phyloP scores from a whole-genome alignment of 2,329 filamentous ascomycete species.

The Diaporthe vaccinii region DNA sequence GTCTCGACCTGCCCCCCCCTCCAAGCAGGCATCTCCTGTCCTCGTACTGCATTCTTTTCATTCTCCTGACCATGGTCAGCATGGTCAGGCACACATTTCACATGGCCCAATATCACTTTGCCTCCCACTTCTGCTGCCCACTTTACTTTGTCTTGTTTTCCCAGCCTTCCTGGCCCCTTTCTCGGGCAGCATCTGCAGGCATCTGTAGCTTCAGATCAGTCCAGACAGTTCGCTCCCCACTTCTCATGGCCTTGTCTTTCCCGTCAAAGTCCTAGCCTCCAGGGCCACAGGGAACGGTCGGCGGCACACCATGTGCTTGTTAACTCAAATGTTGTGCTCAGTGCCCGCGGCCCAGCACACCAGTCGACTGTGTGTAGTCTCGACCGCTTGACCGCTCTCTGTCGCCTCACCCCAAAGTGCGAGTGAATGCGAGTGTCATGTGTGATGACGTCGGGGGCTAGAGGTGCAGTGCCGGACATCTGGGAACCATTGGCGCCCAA shows the following conservation, averaged over 20 bases:
- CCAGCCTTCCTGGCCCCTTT: conserved; percentile 5
- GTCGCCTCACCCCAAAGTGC: neutral
- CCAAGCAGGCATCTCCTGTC: conserved; percentile 27
- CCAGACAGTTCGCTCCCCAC: neutral
- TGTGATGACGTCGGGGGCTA: conserved; percentile 28
- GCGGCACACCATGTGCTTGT: neutral
- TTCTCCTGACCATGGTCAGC: conserved; percentile 4
- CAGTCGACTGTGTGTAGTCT: neutral
- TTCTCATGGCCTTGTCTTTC: neutral
- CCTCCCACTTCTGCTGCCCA: neutral
- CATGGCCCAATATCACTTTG: conserved; percentile 25
- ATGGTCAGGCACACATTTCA: conserved; percentile 26
- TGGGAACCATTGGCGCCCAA: conserved; percentile 1
- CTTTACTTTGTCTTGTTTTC: neutral
- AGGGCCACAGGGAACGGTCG: neutral
- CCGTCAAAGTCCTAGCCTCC: neutral
- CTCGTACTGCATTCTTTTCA: conserved; percentile 5
- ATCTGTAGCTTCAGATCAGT: neutral
- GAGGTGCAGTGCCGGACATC: conserved; percentile 18
- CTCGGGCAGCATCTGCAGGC: conserved; percentile 22
- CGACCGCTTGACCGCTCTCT: conserved; percentile 19
- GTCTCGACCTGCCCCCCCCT: neutral
- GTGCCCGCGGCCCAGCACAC: neutral
- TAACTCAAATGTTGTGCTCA: neutral
- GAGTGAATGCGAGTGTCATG: conserved; percentile 13